Evolutionary conservation across 2,329 filamentous ascomycete genomes (phyloP).

Genomic region (Aspergillus niger): DNA sequence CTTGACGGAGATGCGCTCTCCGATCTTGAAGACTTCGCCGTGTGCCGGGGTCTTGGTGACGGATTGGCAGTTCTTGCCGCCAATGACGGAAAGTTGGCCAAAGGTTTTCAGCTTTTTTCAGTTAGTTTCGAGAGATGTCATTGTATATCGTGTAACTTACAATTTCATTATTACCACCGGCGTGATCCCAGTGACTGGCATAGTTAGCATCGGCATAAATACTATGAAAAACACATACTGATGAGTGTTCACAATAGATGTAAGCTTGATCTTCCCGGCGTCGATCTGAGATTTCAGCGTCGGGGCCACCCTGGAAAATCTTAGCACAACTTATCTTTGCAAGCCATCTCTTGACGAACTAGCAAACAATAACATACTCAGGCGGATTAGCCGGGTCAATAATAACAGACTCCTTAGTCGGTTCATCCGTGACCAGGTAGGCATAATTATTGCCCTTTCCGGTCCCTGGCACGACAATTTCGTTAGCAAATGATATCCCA

Average conservation of each 20-base stretch:
- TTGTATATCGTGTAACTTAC: constrained; percentile 50
- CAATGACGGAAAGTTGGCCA: constrained; percentile 73
- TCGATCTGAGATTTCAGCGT: constrained; percentile 72
- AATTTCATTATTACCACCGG: constrained; percentile 84
- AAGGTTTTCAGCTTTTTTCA: constrained; percentile 56
- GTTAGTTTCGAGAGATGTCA: not conserved
- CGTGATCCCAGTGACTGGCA: constrained; percentile 84
- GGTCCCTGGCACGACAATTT: constrained; percentile 28
- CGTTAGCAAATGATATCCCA: not conserved
- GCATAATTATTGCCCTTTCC: constrained; percentile 54
- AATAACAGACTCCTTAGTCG: constrained; percentile 53
- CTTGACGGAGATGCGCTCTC: constrained; percentile 75
- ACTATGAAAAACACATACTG: constrained; percentile 63
- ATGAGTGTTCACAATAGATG: constrained; percentile 92
- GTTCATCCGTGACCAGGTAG: constrained; percentile 54
- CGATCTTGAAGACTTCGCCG: constrained; percentile 77
- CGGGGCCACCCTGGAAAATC: constrained; percentile 57
- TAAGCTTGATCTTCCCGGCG: constrained; percentile 75
- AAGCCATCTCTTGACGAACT: not conserved
- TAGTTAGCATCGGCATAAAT: constrained; percentile 11
- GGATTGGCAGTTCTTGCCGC: constrained; percentile 79
- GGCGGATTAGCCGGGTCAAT: constrained; percentile 55
- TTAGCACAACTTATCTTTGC: not conserved
- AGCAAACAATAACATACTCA: constrained; percentile 42
- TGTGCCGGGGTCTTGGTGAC: constrained; percentile 78